Evolutionary conservation across 257 asterid species (phyloP).

Genomic region (Forsythia suspensa): DNA sequence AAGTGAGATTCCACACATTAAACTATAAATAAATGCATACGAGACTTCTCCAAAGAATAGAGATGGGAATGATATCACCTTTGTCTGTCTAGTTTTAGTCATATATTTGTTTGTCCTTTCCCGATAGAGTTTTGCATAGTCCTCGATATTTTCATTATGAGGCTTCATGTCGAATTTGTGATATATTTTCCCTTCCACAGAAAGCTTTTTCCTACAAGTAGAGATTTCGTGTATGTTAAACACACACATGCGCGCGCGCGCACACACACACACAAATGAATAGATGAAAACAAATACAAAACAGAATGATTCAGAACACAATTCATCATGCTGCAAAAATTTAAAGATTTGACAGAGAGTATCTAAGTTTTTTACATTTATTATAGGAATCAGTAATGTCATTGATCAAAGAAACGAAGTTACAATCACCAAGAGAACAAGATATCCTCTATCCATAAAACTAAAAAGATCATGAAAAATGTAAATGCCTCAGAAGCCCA

Average conservation of each 20-base stretch:
- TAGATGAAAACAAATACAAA: neutral
- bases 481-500: neutral
- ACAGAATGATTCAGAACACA: neutral
- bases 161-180: slow-evolving; percentile 91
- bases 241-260: neutral
- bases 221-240: slow-evolving; percentile 11
- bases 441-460: neutral
- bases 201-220: slow-evolving; percentile 53
- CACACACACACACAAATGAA: neutral
- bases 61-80: slow-evolving; percentile 33
- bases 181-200: slow-evolving; percentile 81
- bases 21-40: slow-evolving; percentile 1
- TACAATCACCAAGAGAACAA: neutral
- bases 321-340: neutral
- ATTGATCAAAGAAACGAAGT: neutral
- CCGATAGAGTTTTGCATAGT: slow-evolving; percentile 72
- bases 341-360: too few relatives aligned
- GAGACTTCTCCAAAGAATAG: slow-evolving; percentile 6
- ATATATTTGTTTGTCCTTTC: slow-evolving; percentile 73
- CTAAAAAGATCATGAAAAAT: neutral
- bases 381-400: neutral
- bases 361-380: neutral
- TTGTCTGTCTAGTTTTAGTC: slow-evolving; percentile 67
- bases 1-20: slow-evolving; percentile 4
- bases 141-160: slow-evolving; percentile 54